phyloP scores from a whole-genome alignment of 257 asterid genomes.

The Primulina tabacum region DNA sequence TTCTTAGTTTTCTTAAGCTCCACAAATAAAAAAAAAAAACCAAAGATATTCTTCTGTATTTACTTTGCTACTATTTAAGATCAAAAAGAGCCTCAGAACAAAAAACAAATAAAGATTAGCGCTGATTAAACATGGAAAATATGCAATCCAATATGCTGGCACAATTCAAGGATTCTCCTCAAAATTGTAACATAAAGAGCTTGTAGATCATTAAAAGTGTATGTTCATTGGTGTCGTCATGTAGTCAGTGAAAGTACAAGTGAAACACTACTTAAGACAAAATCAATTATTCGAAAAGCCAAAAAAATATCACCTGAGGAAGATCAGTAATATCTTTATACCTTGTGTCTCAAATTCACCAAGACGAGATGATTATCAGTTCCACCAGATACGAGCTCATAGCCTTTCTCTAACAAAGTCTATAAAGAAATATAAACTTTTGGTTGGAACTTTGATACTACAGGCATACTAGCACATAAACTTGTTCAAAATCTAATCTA shows the following conservation, averaged over 20 bases:
- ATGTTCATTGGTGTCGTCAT: not conserved
- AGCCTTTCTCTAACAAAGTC: constrained; percentile 69
- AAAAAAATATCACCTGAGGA: not conserved
- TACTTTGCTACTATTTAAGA: not conserved
- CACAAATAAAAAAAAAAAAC: no score
- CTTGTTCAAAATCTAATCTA: not conserved
- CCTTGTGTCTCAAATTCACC: constrained; percentile 81
- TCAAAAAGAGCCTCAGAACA: not conserved
- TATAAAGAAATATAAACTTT: constrained; percentile 30
- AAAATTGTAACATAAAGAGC: not conserved
- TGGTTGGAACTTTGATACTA: constrained; percentile 3
- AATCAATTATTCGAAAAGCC: constrained; percentile 8
- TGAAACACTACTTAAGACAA: not conserved
- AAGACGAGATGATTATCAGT: constrained; percentile 95
- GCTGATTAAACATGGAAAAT: not conserved
- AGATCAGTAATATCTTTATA: constrained; percentile 23
- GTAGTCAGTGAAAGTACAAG: not conserved
- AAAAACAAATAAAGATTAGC: not conserved
- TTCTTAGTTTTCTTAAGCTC: not conserved
- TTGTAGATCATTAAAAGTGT: not conserved
- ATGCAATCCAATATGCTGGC: constrained; percentile 2
- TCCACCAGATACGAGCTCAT: constrained; percentile 93
- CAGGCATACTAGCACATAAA: constrained; percentile 1
- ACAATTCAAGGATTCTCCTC: constrained; percentile 4
- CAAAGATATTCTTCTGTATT: not conserved